Base-by-base conservation (phyloP, 75 land plant species). In the Pinus albicaulis region DNA sequence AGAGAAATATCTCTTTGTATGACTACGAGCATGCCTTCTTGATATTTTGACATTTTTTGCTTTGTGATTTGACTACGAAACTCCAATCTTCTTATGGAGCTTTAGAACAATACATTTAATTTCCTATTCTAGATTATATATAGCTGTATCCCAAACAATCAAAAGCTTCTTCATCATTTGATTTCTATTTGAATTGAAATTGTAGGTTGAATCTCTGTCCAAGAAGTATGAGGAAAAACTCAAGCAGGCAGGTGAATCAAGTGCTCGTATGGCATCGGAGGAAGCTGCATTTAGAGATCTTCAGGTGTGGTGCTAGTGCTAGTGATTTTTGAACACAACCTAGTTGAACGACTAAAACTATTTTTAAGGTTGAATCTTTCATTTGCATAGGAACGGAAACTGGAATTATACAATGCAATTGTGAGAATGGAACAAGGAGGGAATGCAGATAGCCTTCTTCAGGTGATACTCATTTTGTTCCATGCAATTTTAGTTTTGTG, bases 191-290 rank as follows among this genome's bases (percentile, higher is more conserved):
- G 11, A 19, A 38, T 41, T 76, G 7, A 69, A 59, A 72, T 76
- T 80, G 55, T 86, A 96, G 99, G 93, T 85, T 73, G 98, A 94
- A 41, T 74, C 79, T 4, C 57, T 96, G 80, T 86, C 84, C 62
- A 96, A 96, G 77, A 92, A 84, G 68, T 96, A 94, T 86, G 98
- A 96, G 59, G 95, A 94, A 55, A 96, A 90, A 79, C 90, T 85
- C 82, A 94, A 96, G 86, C 89, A 92, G 76, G 87, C 87, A 76
- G 93, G 88, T 57, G 99, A 94, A 72, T 76, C 87, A 26, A 86
- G 87, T 38, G 84, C 93, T 26, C 96, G 87, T 72, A 80, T 96
- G 73, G 83, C 86, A 1, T 76, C 93, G 26, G 99, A 96, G 74
- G 98, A 94, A 71, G 91, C 98, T 59, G 82, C 82, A 55, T 87